Evolutionary conservation across 2,329 filamentous ascomycete species (phyloP).

Genomic region (Karstenula rhodostoma): DNA sequence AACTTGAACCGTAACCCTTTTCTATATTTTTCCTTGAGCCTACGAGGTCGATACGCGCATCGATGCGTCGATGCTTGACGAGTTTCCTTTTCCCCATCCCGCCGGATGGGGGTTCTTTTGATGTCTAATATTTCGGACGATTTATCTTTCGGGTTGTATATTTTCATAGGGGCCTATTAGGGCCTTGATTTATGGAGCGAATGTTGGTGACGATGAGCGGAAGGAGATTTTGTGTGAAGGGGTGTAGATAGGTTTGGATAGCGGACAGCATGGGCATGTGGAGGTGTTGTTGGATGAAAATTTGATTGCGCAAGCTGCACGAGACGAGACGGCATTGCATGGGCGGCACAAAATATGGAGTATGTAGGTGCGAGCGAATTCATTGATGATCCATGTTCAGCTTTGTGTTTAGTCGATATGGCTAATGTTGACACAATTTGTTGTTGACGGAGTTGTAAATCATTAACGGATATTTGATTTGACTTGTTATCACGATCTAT

Average conservation of each 20-base stretch:
- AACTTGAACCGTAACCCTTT: constrained; percentile 3
- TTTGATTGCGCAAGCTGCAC: neutral
- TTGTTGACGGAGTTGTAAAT: too few species aligned
- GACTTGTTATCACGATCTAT: too few species aligned
- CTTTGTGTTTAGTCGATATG: too few species aligned
- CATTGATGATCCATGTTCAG: neutral
- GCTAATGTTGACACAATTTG: too few species aligned
- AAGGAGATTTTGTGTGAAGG: neutral
- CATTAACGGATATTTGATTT: too few species aligned
- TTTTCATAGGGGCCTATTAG: neutral
- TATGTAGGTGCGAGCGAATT: neutral
- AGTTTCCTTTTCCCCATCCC: constrained; percentile 15
- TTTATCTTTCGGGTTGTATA: constrained; percentile 5
- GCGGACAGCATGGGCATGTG: neutral
- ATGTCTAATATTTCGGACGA: neutral
- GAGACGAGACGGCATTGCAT: neutral
- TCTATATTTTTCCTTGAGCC: constrained; percentile 1
- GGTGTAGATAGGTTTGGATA: neutral
- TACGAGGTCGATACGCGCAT: constrained; percentile 11
- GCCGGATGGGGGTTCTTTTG: neutral
- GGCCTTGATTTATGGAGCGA: constrained; percentile 13
- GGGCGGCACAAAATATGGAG: neutral
- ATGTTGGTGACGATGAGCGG: neutral
- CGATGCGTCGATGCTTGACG: constrained; percentile 19
- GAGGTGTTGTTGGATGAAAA: neutral